Evolutionary conservation across 1,139 yeast genomes (phyloP).

Genomic region (Kodamaea plutei): DNA sequence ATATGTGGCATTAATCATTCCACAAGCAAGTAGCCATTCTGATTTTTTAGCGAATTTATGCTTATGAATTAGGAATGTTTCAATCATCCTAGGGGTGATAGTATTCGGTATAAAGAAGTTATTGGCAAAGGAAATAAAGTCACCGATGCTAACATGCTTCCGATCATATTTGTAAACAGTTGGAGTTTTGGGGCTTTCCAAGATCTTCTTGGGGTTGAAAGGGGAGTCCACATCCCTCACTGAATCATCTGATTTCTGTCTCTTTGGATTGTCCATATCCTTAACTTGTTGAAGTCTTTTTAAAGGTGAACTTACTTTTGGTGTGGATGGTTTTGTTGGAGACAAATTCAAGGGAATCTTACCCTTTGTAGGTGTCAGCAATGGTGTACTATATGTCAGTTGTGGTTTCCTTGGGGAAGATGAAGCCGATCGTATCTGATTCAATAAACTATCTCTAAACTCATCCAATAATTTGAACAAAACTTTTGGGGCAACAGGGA

Average conservation of each 20-base stretch:
- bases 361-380: constrained; percentile 7
- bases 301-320: constrained; percentile 26
- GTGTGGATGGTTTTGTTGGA: constrained; percentile 11
- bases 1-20: constrained; percentile 57
- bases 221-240: constrained; percentile 28
- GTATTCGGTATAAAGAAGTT: constrained; percentile 57
- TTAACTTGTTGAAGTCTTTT: constrained; percentile 23
- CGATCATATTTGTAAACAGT: constrained; percentile 22
- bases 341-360: constrained; percentile 3
- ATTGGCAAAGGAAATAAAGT: constrained; percentile 57
- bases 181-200: constrained; percentile 12
- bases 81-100: constrained; percentile 46
- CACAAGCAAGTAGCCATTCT: constrained; percentile 69
- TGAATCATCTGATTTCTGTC: constrained; percentile 2
- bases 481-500: constrained; percentile 56
- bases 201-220: constrained; percentile 25
- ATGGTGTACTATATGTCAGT: constrained; percentile 9
- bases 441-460: constrained; percentile 35
- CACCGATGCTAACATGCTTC: constrained; percentile 37
- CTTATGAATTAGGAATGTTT: constrained; percentile 47
- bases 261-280: constrained; percentile 10
- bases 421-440: constrained; percentile 26
- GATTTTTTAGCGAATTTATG: constrained; percentile 49
- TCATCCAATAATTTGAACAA: constrained; percentile 39
- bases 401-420: constrained; percentile 18